phyloP scores from a whole-genome alignment of 1,284 basidiomycete species.

The Sporisorium scitamineum region DNA sequence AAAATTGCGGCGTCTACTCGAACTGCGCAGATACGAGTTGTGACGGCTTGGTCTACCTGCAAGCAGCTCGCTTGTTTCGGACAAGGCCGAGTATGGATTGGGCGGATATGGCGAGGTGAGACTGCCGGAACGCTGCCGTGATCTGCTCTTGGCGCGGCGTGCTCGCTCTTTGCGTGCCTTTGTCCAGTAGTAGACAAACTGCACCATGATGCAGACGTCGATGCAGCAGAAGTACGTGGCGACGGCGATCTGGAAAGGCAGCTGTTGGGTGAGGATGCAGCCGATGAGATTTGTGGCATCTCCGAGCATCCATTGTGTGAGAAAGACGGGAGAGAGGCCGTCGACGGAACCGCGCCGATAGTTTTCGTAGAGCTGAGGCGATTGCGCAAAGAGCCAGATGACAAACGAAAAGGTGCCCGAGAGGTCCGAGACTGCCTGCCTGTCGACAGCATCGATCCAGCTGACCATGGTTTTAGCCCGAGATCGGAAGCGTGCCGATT shows the following conservation, averaged over 20 bases:
- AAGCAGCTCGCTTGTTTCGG: constrained; percentile 45
- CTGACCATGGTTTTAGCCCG: constrained; percentile 15
- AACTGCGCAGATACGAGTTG: constrained; percentile 22
- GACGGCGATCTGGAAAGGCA: constrained; percentile 64
- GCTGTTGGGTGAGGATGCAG: constrained; percentile 62
- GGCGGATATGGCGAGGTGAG: constrained; percentile 18
- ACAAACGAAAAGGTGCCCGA: constrained; percentile 57
- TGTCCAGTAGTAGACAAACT: constrained; percentile 54
- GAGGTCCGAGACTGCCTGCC: constrained; percentile 50
- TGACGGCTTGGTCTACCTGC: constrained; percentile 19
- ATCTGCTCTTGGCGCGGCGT: constrained; percentile 3
- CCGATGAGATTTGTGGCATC: constrained; percentile 67
- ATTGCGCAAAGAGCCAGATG: constrained; percentile 68
- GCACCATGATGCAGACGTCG: constrained; percentile 54
- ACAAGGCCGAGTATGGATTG: constrained; percentile 39
- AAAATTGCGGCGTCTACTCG: constrained; percentile 20
- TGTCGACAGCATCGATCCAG: constrained; percentile 23
- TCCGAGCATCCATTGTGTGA: constrained; percentile 68
- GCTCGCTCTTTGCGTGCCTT: constrained; percentile 25
- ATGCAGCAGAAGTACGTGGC: constrained; percentile 64
- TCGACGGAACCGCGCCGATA: constrained; percentile 59
- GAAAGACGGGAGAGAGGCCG: constrained; percentile 64
- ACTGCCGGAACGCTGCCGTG: constrained; percentile 17
- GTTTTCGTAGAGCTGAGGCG: constrained; percentile 67
- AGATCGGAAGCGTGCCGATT: constrained; percentile 1